Base-by-base conservation (phyloP, 2,329 filamentous ascomycete genomes). In the Cordyceps tenuipes region DNA sequence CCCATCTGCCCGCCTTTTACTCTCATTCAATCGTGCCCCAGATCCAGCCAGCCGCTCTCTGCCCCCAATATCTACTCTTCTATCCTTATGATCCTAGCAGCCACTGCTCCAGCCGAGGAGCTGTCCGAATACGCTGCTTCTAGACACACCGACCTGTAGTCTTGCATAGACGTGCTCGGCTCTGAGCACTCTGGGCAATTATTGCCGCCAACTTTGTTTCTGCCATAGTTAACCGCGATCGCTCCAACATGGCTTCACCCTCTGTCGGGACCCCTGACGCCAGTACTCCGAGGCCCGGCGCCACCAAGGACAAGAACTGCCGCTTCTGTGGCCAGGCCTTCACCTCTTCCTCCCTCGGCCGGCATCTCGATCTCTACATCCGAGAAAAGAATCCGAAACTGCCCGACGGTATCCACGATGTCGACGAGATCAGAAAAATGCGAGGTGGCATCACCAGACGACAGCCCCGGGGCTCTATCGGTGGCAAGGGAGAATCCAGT, bases 301-400 rank as follows among this genome's bases (percentile, higher is more conserved):
- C 88, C 17, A 74, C 81, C 62, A 97, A 97, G 74, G 92, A 97
- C 76, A 91, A 90, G 70, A 86, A 80, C 64, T 97, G 93, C 72
- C 89, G 87, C 41, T 97, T 90, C 76, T 97, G 93, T 73, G 81
- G 85, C 51, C 91, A 96, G 72, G 81, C 88, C 7, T 97, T 97
- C 71, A 97, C 93, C 17, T 97, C 92, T 1, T 96, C 91, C 17
- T 96, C 91, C 2, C 84, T 97, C 57, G 93, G 93, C 54, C 88
- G 93, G 50, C 93, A 97, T 74, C 86, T 97, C 65, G 93, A 97
- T 72, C 83, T 96, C 44, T 97, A 95, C 73, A 92, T 97, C 68
- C 92, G 91, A 70, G 88, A 91, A 62, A 95, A 91, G 76, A 97
- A 97, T 72, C 91, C 93, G 1, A 94, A 92, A 73, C 82, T 87